Evolutionary conservation across 306 rosid species (phyloP), one percentile per base, ranked within the genome.

Genomic region (Rubus parviflorus): DNA sequence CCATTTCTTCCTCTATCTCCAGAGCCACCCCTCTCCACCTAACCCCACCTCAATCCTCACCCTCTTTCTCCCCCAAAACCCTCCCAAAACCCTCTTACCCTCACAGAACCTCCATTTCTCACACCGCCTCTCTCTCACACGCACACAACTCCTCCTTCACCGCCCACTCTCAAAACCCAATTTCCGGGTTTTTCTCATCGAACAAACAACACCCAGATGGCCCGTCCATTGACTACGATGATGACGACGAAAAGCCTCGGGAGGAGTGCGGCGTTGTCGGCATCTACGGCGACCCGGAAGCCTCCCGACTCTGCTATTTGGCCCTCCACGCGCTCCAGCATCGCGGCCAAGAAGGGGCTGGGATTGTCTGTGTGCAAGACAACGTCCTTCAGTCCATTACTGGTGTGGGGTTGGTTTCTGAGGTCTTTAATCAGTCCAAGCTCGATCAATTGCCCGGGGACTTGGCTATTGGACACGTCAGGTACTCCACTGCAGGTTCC

Each of bases 341-440:
- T 71, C 99, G 97, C 0, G 99, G 99, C 41, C 99, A 95, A 43
- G 99, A 95, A 81, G 97, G 99, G 2, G 97, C 97, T 0, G 97
- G 96, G 0, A 95, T 95, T 14, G 96, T 95, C 7, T 35, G 97
- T 9, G 96, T 87, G 6, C 22, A 87, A 15, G 57, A 91, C 45
- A 82, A 83, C 78, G 54, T 88, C 5, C 87, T 92, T 30, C 94
- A 88, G 19, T 83, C 91, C 8, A 17, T 88, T 0, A 95, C 93
- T 10, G 94, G 97, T 4, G 92, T 92, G 1, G 99, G 99, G 6
- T 89, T 92, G 0, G 99, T 95, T 53, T 81, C 98, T 2, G 97
- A 95, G 1, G 98, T 95, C 13, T 92, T 95, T 56, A 81, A 62
- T 46, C 80, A 88, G 64, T 42, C 96, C 2, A 89, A 89, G 51